These are phyloP conservation scores for Podospora conica DNA, from an alignment of 495 filamentous ascomycete species.

Conservation along the genomic window DNA sequence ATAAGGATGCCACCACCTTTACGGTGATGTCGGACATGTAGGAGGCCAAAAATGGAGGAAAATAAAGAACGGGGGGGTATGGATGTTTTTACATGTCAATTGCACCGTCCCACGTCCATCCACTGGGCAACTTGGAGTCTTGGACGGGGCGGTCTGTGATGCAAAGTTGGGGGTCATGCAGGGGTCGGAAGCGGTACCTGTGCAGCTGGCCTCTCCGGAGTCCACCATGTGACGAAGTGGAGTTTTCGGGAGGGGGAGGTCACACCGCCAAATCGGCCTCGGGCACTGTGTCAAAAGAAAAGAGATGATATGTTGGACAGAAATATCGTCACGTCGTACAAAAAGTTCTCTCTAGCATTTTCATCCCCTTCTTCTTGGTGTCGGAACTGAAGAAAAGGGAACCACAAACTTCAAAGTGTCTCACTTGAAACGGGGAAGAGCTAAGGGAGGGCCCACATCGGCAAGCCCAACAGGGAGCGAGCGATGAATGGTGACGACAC, in stretches of 20 bases:
- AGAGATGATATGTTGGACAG: neutral
- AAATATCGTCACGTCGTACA: neutral
- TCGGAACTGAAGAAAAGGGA: neutral
- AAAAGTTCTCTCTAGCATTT: neutral
- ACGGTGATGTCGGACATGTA: neutral
- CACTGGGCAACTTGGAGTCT: neutral
- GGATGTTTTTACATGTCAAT: neutral
- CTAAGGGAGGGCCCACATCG: too few species aligned
- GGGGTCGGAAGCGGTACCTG: neutral
- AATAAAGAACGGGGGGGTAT: neutral
- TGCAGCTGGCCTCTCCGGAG: neutral
- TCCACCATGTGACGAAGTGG: neutral
- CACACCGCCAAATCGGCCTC: neutral
- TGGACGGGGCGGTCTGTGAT: neutral
- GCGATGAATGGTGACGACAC: too few species aligned
- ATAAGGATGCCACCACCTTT: neutral
- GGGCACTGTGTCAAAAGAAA: neutral
- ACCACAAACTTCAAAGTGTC: too few species aligned
- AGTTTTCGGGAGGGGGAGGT: neutral
- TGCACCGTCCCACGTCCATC: neutral
- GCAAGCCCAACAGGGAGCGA: too few species aligned
- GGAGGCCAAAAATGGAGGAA: neutral
- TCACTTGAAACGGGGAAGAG: too few species aligned
- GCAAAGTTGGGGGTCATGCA: neutral
- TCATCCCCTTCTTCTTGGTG: neutral